A percentile compares a stretch with the other conserved stretches of the same genome.
Evolutionary conservation across 495 filamentous ascomycete species (phyloP).

Genomic region (Tuber brumale): DNA sequence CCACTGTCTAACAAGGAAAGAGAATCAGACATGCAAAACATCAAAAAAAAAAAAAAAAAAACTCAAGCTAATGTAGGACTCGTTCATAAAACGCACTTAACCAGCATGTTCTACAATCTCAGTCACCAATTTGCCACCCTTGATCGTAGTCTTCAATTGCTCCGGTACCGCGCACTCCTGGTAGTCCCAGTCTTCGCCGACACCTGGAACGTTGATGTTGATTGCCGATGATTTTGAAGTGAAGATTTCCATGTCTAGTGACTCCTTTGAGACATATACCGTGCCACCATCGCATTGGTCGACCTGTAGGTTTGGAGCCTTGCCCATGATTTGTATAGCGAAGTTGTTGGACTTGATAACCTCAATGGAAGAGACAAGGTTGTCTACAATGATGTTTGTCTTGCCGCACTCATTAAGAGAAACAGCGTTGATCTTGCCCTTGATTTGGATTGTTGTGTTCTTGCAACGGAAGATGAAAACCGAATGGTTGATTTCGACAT

Average conservation of each 20-base stretch:
- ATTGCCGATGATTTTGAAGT: constrained; percentile 75
- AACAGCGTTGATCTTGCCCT: constrained; percentile 89
- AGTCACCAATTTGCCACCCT: constrained; percentile 38
- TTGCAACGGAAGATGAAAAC: constrained; percentile 86
- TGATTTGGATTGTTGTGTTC: constrained; percentile 80
- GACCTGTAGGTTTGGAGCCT: constrained; percentile 74
- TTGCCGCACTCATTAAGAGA: constrained; percentile 82
- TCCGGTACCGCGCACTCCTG: constrained; percentile 78
- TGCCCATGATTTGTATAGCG: constrained; percentile 77
- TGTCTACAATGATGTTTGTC: constrained; percentile 80
- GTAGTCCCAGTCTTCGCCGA: constrained; percentile 62
- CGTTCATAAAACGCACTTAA: constrained; percentile 21
- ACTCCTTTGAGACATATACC: constrained; percentile 75
- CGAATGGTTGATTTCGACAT: constrained; percentile 74
- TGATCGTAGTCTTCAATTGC: constrained; percentile 51
- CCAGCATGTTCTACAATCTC: constrained; percentile 46
- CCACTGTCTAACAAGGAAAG: constrained; percentile 7
- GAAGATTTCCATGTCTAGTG: constrained; percentile 71
- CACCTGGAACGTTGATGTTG: constrained; percentile 70
- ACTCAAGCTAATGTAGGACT: constrained; percentile 7
- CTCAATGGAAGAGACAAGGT: constrained; percentile 82
- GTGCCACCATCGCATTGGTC: constrained; percentile 90
- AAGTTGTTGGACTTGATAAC: constrained; percentile 91
- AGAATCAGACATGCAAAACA: constrained; percentile 5
- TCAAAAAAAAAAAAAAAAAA: constrained; percentile 10